Evolutionary conservation across 1,284 basidiomycete species (phyloP), one percentile per base, ranked within the genome.

Genomic region (Cerioporus squamosus): DNA sequence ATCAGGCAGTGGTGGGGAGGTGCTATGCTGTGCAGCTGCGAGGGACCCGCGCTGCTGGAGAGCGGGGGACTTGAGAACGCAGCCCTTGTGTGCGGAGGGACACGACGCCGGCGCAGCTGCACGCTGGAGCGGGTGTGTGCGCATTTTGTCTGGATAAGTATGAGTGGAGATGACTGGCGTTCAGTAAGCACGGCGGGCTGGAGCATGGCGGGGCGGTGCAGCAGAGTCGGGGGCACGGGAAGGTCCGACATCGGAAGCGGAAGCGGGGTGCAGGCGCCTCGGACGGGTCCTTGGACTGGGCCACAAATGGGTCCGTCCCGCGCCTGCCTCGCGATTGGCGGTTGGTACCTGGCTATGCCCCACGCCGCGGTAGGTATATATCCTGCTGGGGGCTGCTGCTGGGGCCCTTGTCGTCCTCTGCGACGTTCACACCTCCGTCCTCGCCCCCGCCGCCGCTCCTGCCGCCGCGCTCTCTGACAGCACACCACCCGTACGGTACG

Each of bases 331-430:
- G 24, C 38, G 8, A 18, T 20, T 18, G 42, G 36, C 44, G 31
- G 55, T 36, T 33, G 22, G 56, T 57, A 44, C 56, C 56, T 57
- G 56, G 56, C 55, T 46, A 44, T 46, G 26, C 29, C 45, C 39
- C 51, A 43, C 20, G 31, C 40, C 31, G 39, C 29, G 20, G 12
- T 14, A 48, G 39, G 39, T 57, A 57, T 57, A 57, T 53, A 57
- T 52, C 45, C 39, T 18, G 24, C 46, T 53, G 24, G 33, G 50
- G n/a, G 22, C 40, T 24, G n/a, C 44, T n/a, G 44, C 44, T 43
- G 44, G 44, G 33, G 51, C 39, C 45, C 7, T 26, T 26, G 18
- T 48, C 14, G 26, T 29, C 26, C 26, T n/a, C 36, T 36, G 26
- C 22, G 40, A 33, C 44, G 45, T 33, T 12, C 31, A 24, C 47